These are phyloP conservation scores for Malassezia obtusa DNA, from an alignment of 1,284 basidiomycete genomes.

Conservation along the genomic window DNA sequence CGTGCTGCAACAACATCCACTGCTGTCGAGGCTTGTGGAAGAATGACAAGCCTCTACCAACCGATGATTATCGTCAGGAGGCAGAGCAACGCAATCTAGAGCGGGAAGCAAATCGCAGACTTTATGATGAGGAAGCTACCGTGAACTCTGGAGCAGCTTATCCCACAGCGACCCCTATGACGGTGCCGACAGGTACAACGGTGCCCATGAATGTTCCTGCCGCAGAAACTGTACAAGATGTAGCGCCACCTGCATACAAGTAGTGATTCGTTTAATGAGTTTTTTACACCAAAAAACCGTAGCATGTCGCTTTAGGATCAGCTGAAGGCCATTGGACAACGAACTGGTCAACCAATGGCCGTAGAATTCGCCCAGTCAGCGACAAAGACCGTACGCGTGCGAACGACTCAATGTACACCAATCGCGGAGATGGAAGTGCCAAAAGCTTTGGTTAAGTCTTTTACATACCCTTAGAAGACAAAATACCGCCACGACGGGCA, in stretches of 20 bases:
- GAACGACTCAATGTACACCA: conserved; percentile 90
- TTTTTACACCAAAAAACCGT: conserved; percentile 7
- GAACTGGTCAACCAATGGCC: conserved; percentile 69
- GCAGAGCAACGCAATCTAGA: conserved; percentile 3
- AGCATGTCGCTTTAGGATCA: conserved; percentile 1
- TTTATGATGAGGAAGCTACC: not conserved
- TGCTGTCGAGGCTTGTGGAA: conserved; percentile 8
- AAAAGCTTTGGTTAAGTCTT: conserved; percentile 56
- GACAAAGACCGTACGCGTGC: conserved; percentile 75
- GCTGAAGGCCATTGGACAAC: conserved; percentile 49
- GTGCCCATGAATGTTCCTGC: not conserved
- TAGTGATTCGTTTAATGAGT: not conserved
- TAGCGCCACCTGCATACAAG: not conserved
- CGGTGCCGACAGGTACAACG: not conserved
- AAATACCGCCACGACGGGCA: conserved; percentile 67
- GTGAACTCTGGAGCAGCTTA: not conserved
- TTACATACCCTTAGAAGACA: conserved; percentile 51
- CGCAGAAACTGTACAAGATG: not conserved
- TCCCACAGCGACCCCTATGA: conserved; percentile 8
- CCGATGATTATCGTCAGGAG: conserved; percentile 14
- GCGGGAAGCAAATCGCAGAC: not conserved
- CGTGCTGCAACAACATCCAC: conserved; percentile 3
- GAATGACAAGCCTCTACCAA: conserved; percentile 3
- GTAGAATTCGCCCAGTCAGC: conserved; percentile 71
- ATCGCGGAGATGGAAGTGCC: conserved; percentile 58